Conservation (phyloP, 2,329 filamentous ascomycete species). For the Fusarium bulbicola region DNA sequence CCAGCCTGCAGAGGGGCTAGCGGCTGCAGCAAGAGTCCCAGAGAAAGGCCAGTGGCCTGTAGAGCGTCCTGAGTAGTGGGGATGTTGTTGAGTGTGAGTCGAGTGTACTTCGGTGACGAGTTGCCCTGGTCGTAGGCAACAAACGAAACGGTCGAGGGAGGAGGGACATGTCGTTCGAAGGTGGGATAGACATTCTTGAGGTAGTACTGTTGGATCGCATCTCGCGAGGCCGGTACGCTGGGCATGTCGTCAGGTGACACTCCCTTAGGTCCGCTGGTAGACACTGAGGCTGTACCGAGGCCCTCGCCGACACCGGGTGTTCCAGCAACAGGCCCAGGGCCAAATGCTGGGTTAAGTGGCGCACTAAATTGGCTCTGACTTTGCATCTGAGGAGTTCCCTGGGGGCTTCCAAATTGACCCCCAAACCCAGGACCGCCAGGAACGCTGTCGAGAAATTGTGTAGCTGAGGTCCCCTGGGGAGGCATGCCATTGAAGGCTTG, state of each 20-base stretch:
- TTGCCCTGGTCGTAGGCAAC: constrained; percentile 97
- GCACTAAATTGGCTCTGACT: constrained; percentile 68
- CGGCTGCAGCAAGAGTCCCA: constrained; percentile 90
- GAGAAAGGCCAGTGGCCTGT: constrained; percentile 79
- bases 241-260: constrained; percentile 94
- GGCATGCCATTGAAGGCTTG: constrained; percentile 76
- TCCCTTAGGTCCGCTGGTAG: constrained; percentile 53
- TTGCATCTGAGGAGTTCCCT: constrained; percentile 52
- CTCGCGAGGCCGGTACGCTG: constrained; percentile 86
- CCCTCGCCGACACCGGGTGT: constrained; percentile 41
- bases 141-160: constrained; percentile 87
- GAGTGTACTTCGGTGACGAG: constrained; percentile 91
- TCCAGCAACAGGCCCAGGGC: constrained; percentile 34
- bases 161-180: constrained; percentile 92
- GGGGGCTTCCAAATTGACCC: constrained; percentile 57
- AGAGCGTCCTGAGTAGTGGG: constrained; percentile 84
- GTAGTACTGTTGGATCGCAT: constrained; percentile 84
- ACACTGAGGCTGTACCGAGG: constrained; percentile 46
- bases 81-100: constrained; percentile 93
- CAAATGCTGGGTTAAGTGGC: constrained; percentile 58
- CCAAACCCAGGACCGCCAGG: constrained; percentile 47
- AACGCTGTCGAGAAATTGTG: constrained; percentile 51
- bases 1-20: constrained; percentile 84
- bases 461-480: constrained; percentile 60
- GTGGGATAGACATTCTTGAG: constrained; percentile 91